These are phyloP conservation scores for Raphidocelis subcapitata DNA, from an alignment of 139 green algal species.

Conservation along the genomic window DNA sequence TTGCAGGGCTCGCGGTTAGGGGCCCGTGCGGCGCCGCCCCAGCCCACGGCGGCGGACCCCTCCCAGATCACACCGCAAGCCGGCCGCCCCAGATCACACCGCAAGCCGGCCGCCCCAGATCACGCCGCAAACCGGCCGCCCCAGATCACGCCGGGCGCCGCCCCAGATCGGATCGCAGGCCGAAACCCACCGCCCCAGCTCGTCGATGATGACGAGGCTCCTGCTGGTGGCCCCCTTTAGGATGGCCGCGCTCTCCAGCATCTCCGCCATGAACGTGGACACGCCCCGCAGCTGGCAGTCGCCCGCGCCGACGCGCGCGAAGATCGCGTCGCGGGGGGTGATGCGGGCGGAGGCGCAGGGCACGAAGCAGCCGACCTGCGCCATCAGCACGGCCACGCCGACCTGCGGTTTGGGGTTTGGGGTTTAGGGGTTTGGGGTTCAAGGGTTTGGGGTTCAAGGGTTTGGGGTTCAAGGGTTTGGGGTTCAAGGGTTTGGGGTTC, in stretches of 20 bases:
- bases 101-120: too few relatives aligned
- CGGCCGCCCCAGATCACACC: too few relatives aligned
- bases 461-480: too few relatives aligned
- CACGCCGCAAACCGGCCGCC: too few relatives aligned
- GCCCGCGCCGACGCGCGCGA: slow-evolving; percentile 93
- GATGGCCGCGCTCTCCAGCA: slow-evolving; percentile 94
- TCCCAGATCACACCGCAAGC: too few relatives aligned
- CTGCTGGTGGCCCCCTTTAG: slow-evolving; percentile 56
- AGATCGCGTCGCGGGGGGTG: slow-evolving; percentile 90
- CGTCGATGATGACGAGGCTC: slow-evolving; percentile 94
- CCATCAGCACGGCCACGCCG: slow-evolving; percentile 85
- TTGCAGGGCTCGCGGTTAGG: too few relatives aligned
- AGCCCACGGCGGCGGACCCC: too few relatives aligned
- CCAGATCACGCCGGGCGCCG: too few relatives aligned
- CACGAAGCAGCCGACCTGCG: slow-evolving; percentile 95
- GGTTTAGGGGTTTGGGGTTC: not conserved
- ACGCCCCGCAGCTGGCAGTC: slow-evolving; percentile 94
- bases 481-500: too few relatives aligned
- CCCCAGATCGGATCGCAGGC: too few relatives aligned
- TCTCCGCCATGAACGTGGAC: slow-evolving; percentile 99
- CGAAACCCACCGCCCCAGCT: slow-evolving; percentile 86
- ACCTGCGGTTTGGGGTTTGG: slow-evolving; percentile 49
- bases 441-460: not conserved
- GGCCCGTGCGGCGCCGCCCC: too few relatives aligned
- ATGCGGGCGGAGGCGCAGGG: slow-evolving; percentile 82